Evolutionary conservation across 1,284 basidiomycete species (phyloP).

Genomic region (Boletus semigastroideus): DNA sequence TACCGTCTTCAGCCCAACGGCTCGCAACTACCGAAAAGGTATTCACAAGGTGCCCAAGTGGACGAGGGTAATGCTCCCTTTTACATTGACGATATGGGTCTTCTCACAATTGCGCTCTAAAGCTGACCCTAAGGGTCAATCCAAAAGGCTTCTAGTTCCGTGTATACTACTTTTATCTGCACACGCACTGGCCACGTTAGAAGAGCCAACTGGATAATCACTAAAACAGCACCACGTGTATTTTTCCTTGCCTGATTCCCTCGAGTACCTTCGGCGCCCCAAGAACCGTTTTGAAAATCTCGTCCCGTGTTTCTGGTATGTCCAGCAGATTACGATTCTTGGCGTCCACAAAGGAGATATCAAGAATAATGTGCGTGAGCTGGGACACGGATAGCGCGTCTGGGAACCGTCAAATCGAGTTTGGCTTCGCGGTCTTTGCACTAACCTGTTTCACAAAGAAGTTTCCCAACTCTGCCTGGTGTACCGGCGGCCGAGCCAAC

Average conservation of each 20-base stretch:
- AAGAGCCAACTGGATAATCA: background rate
- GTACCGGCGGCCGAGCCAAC: slow-evolving; percentile 80
- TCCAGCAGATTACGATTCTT: slow-evolving; percentile 77
- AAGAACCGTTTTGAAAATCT: slow-evolving; percentile 74
- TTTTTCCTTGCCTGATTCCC: slow-evolving; percentile 66
- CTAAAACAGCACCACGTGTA: slow-evolving; percentile 75
- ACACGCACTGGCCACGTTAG: background rate
- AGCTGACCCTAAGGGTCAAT: slow-evolving; percentile 84
- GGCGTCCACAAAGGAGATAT: slow-evolving; percentile 65
- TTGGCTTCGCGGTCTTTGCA: slow-evolving; percentile 4
- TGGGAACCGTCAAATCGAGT: slow-evolving; percentile 32
- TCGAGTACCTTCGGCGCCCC: slow-evolving; percentile 59
- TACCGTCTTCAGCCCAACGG: slow-evolving; percentile 80
- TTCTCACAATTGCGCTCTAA: slow-evolving; percentile 16
- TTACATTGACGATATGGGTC: slow-evolving; percentile 1
- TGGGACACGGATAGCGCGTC: slow-evolving; percentile 70
- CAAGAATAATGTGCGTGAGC: slow-evolving; percentile 79
- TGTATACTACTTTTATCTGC: slow-evolving; percentile 20
- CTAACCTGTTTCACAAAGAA: slow-evolving; percentile 74
- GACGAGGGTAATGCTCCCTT: slow-evolving; percentile 68
- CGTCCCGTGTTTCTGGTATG: slow-evolving; percentile 78
- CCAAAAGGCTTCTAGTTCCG: slow-evolving; percentile 88
- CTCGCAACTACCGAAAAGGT: slow-evolving; percentile 83
- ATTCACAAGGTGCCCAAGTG: slow-evolving; percentile 97
- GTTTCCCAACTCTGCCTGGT: slow-evolving; percentile 77